Conservation (phyloP, 306 rosid genomes). For the Corylus avellana region DNA sequence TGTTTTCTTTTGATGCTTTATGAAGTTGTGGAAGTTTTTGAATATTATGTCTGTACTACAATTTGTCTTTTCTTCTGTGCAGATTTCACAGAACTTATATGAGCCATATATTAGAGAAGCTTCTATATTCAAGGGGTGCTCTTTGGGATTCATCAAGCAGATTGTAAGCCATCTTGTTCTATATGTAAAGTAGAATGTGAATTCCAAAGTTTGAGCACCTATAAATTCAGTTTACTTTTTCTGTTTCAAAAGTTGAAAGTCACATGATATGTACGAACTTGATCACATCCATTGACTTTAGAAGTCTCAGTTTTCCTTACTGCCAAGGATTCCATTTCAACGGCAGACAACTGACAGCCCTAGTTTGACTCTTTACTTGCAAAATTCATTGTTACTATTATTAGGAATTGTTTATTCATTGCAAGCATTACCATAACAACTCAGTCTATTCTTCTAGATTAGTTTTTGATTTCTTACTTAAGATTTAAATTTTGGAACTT, state of each 20-base stretch:
- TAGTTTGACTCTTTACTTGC: background rate
- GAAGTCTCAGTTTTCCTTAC: background rate
- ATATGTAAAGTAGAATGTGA: background rate
- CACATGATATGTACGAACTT: background rate
- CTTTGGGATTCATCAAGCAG: conserved; percentile 58
- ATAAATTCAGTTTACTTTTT: background rate
- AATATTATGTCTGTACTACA: background rate
- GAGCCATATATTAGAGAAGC: conserved; percentile 50
- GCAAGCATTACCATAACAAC: background rate
- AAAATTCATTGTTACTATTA: background rate
- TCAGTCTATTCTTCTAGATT: background rate
- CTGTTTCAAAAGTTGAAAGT: background rate
- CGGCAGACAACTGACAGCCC: background rate
- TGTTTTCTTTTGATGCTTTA: conserved; percentile 3
- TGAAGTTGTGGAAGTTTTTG: background rate
- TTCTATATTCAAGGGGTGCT: conserved; percentile 58
- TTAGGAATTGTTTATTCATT: background rate
- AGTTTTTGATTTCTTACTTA: background rate
- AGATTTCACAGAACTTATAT: conserved; percentile 58
- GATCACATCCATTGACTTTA: background rate
- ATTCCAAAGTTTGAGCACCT: background rate
- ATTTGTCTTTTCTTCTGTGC: conserved; percentile 19
- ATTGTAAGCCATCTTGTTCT: conserved; percentile 43
- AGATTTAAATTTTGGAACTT: background rate
- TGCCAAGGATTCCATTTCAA: background rate